Evolutionary conservation across 257 asterid species (phyloP).

Genomic region (Haberlea rhodopensis): DNA sequence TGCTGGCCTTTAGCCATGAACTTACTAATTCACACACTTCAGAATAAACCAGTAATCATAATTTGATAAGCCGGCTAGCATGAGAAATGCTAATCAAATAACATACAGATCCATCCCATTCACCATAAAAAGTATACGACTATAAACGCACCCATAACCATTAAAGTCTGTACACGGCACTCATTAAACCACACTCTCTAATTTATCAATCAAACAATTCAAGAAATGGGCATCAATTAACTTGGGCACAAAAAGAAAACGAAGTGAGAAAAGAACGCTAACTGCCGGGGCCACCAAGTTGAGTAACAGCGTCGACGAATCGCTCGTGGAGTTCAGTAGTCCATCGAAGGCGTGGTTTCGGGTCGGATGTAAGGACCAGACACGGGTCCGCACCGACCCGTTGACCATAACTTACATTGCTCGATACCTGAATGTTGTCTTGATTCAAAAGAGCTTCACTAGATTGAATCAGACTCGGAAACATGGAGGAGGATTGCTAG

Average conservation of each 20-base stretch:
- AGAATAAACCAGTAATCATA: no score
- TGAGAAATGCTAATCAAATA: no score
- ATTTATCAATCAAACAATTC: constrained; percentile 8
- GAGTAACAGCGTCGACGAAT: constrained; percentile 79
- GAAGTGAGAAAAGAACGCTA: constrained; percentile 31
- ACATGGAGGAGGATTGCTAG: constrained; percentile 32
- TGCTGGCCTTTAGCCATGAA: no score
- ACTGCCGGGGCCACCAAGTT: constrained; percentile 83
- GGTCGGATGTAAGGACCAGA: constrained; percentile 72
- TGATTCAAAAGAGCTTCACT: constrained; percentile 36
- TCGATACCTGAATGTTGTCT: constrained; percentile 29
- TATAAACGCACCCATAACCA: neutral
- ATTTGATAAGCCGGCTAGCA: no score
- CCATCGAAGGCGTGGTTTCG: constrained; percentile 86
- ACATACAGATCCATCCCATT: no score
- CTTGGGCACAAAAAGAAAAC: neutral
- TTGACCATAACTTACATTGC: constrained; percentile 37
- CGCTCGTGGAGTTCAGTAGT: constrained; percentile 83
- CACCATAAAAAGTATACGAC: neutral
- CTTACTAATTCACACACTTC: no score
- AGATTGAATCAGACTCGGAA: constrained; percentile 59
- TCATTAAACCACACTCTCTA: neutral
- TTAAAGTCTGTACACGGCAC: neutral
- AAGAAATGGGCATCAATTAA: neutral
- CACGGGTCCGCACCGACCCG: constrained; percentile 56